Conservation (phyloP, 768 basidiomycete species). For the Antrodiella citrinella region DNA sequence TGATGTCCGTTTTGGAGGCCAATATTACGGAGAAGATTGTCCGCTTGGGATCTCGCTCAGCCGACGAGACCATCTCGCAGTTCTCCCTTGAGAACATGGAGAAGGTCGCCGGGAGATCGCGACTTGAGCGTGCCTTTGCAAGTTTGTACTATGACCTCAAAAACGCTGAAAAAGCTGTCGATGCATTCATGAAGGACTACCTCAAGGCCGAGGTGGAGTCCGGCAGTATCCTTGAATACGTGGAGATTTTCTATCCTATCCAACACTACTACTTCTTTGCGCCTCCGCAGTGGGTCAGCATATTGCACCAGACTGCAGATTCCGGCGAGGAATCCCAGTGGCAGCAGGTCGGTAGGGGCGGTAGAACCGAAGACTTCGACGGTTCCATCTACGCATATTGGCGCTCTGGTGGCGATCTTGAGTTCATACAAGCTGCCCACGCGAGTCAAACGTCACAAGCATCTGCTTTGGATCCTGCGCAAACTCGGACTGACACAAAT, state of each 20-base stretch:
- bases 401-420: conserved; percentile 37
- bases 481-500: background rate
- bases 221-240: conserved; percentile 31
- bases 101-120: conserved; percentile 30
- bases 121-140: conserved; percentile 28
- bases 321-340: conserved; percentile 11
- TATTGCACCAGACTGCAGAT: background rate
- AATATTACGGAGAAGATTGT: conserved; percentile 56
- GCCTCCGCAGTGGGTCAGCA: conserved; percentile 43
- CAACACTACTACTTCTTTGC: conserved; percentile 32
- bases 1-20: conserved; percentile 56
- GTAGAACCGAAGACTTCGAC: conserved; percentile 16
- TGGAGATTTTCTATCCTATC: conserved; percentile 39
- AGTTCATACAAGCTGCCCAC: conserved; percentile 29
- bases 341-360: conserved; percentile 10
- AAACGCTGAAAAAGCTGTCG: conserved; percentile 30
- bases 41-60: conserved; percentile 59
- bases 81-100: conserved; percentile 58
- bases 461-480: background rate
- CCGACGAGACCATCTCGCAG: conserved; percentile 50
- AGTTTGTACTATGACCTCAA: conserved; percentile 34
- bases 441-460: background rate
- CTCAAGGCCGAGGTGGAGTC: conserved; percentile 22
- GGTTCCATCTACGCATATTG: conserved; percentile 42
- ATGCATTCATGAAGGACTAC: conserved; percentile 22